A percentile compares a stretch with the other conserved stretches of the same genome.
phyloP scores from a whole-genome alignment of 2,329 filamentous ascomycete species.

The Nemania bipapillata region DNA sequence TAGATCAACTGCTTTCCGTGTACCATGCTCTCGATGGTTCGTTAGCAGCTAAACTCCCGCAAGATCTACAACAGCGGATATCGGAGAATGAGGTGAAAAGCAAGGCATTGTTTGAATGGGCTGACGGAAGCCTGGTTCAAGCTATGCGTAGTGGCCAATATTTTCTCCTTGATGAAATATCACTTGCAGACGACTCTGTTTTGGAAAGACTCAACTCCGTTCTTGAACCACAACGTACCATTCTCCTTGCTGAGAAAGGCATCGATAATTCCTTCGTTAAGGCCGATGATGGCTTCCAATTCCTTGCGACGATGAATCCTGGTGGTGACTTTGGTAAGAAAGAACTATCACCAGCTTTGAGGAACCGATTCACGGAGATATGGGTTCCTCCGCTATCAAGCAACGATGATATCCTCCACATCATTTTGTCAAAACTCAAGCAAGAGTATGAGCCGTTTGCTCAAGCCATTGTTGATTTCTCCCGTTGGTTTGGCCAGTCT shows the following conservation, averaged over 20 bases:
- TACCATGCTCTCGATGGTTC: conserved; percentile 67
- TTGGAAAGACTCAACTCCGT: conserved; percentile 96
- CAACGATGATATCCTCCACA: conserved; percentile 85
- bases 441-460: conserved; percentile 67
- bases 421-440: conserved; percentile 79
- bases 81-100: conserved; percentile 67
- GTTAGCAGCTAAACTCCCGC: conserved; percentile 59
- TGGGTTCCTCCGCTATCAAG: conserved; percentile 94
- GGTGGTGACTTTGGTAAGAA: conserved; percentile 98
- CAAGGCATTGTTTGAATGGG: conserved; percentile 95
- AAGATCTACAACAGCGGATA: conserved; percentile 61
- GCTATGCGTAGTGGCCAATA: conserved; percentile 91
- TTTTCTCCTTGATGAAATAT: conserved; percentile 97
- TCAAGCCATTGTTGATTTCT: conserved; percentile 81
- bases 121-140: conserved; percentile 89
- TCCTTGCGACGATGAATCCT: conserved; percentile 98
- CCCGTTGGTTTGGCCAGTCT: conserved; percentile 87
- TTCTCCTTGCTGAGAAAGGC: conserved; percentile 94
- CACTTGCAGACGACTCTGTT: conserved; percentile 95
- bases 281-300: conserved; percentile 85
- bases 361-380: conserved; percentile 98
- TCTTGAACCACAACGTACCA: conserved; percentile 84
- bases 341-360: conserved; percentile 91
- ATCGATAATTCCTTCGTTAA: conserved; percentile 81
- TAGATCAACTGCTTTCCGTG: conserved; percentile 67